Base-by-base conservation (phyloP, 768 basidiomycete species). In the Leccinellum rugosiceps region DNA sequence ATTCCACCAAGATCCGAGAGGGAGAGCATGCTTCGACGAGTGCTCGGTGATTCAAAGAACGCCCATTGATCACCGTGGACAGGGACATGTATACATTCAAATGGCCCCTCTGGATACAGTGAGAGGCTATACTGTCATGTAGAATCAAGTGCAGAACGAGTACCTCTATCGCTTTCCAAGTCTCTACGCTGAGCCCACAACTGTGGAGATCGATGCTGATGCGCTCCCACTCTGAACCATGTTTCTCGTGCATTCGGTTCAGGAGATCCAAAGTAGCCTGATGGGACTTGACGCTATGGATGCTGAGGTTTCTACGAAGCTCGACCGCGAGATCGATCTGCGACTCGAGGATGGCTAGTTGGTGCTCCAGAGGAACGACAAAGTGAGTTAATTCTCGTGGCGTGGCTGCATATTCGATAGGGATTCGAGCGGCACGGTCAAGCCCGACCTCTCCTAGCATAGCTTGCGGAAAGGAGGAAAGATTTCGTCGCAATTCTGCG, bases 401-500 rank as follows among this genome's bases (percentile, higher is more conserved):
- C 14, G 72, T 75, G 14, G 79, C 75, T 15, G 74, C 74, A 25
- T 79, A 81, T 53, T 83, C 76, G 59, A 80, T 78, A 0, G 92
- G 87, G 23, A 96, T 78, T 28, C 90, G 85, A 63, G 89, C 90
- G 15, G 78, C 76, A 25, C 89, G 84, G 73, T 99, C 96, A 35
- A 99, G 73, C 2, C 96, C 96, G 6, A 98, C 87, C 74, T 99
- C 96, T 41, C 96, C 96, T 2, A 99, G 75, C 84, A 97, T 89
- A 11, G 92, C 87, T 41, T 75, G 67, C 2, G 90, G 84, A 63
- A 86, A 86, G 2, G 70, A 68, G n/a, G 63, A 60, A 15, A 98
- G 79, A 68, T 88, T 81, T 7, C 61, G 57, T 49, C 84, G 82
- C 51, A 98, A 71, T 25, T 84, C 81, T 9, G 67, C 59, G 17